Evolutionary conservation across 2,329 filamentous ascomycete genomes (phyloP), one percentile per base, ranked within the genome.

Genomic region (Aureobasidium sp.): DNA sequence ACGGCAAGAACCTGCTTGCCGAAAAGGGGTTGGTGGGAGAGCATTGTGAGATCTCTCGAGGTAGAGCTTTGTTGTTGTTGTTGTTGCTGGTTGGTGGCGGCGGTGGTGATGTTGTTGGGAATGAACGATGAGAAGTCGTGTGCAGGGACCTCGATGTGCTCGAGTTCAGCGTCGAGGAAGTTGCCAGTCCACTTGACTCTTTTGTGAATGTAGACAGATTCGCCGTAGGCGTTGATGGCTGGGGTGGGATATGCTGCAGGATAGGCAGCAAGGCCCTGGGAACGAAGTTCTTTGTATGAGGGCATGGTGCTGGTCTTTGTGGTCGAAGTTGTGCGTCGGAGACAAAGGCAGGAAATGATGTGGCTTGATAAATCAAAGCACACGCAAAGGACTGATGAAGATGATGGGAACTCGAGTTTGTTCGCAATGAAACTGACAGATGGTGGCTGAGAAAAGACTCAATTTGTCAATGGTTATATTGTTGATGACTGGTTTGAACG

Each of bases 231-330:
- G n/a, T 43, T 55, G 25, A 25, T 23, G 10, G n/a, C 13, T 13
- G 37, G 37, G 23, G 40, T 19, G 11, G 51, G 51, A 35, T 55
- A 55, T 23, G 33, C 21, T 15, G 35, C n/a, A n/a, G 35, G 27
- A 10, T 23, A 11, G 23, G 17, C 10, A 6, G 15, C 25, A 23
- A 55, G 37, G 17, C 51, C 51, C 33, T 55, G 51, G 13, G 51
- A 37, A 1, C n/a, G 17, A 19, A 55, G 51, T 55, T 40, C 51
- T 55, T 55, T 40, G 51, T 42, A 55, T 21, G 51, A 29, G 9
- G 23, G 23, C 51, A 55, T 55, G 25, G 21, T 55, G 25, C 9
- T 15, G 37, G 42, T 45, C 51, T 55, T 55, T 55, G 51, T 55
- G 27, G 31, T 38, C 2, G 19, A 38, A 25, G 19, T 25, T 27